These are phyloP conservation scores for Lanmaoa rubissima DNA, from an alignment of 768 basidiomycete genomes.

Conservation along the genomic window DNA sequence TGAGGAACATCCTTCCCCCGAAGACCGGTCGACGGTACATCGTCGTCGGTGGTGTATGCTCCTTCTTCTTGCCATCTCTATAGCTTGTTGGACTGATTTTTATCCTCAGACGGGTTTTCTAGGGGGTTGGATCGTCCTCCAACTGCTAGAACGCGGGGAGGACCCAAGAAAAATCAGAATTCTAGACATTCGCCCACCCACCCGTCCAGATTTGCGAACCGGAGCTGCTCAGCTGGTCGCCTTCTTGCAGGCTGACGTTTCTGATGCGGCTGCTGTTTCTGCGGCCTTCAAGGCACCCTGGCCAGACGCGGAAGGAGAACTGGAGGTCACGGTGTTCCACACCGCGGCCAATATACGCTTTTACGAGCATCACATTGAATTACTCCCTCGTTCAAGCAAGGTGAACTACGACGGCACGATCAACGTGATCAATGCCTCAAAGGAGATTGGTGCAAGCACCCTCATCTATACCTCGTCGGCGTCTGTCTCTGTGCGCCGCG, in stretches of 20 bases:
- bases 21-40: slow-evolving; percentile 76
- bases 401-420: slow-evolving; percentile 69
- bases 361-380: slow-evolving; percentile 56
- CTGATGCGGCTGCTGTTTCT: slow-evolving; percentile 50
- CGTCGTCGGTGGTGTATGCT: slow-evolving; percentile 68
- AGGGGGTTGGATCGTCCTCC: slow-evolving; percentile 74
- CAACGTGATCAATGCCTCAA: slow-evolving; percentile 63
- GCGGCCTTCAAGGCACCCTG: slow-evolving; percentile 66
- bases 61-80: background rate
- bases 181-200: slow-evolving; percentile 63
- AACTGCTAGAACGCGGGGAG: slow-evolving; percentile 69
- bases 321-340: slow-evolving; percentile 64
- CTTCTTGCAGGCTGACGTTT: slow-evolving; percentile 60
- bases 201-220: slow-evolving; percentile 52
- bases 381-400: slow-evolving; percentile 52
- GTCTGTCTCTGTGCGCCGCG: slow-evolving; percentile 54
- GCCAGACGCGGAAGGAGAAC: slow-evolving; percentile 37
- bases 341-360: slow-evolving; percentile 78
- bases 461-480: slow-evolving; percentile 76
- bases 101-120: slow-evolving; percentile 62
- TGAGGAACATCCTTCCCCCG: slow-evolving; percentile 52
- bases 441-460: slow-evolving; percentile 49
- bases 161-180: slow-evolving; percentile 62
- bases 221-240: slow-evolving; percentile 52
- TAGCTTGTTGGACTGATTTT: background rate